Evolutionary conservation across 768 basidiomycete species (phyloP).

Genomic region (Mycena vitilis): DNA sequence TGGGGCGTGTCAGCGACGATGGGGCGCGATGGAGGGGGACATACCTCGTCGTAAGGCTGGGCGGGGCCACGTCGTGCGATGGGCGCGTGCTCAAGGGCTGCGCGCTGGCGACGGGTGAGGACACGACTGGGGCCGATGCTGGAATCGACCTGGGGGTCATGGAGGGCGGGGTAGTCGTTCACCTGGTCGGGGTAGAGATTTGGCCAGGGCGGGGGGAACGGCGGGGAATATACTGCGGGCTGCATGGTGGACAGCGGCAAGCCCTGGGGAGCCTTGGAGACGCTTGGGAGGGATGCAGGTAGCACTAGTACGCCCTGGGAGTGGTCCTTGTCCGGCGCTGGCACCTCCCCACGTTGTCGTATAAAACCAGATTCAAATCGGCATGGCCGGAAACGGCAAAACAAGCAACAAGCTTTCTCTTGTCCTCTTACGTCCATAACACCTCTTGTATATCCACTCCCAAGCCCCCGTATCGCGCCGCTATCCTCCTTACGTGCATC

Average conservation of each 20-base stretch:
- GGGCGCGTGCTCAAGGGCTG: conserved; percentile 43
- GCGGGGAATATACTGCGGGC: conserved; percentile 3
- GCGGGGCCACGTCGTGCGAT: conserved; percentile 3
- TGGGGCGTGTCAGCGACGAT: conserved; percentile 11
- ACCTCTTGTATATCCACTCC: neutral
- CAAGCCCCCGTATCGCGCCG: neutral
- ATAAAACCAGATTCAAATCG: conserved; percentile 3
- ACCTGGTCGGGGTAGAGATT: conserved; percentile 1
- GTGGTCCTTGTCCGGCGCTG: neutral
- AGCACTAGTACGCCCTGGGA: neutral
- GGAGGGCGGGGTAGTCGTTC: conserved; percentile 32
- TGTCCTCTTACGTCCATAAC: conserved; percentile 5
- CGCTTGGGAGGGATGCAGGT: neutral
- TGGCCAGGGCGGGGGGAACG: neutral
- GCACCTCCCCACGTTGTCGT: conserved; percentile 13
- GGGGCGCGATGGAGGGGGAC: too few relatives aligned
- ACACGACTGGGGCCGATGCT: conserved; percentile 66
- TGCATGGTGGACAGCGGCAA: conserved; percentile 8
- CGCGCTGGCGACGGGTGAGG: conserved; percentile 57
- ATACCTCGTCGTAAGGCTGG: too few relatives aligned
- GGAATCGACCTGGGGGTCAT: conserved; percentile 54
- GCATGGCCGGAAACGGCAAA: conserved; percentile 9
- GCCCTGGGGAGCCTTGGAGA: neutral
- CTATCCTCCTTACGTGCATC: neutral
- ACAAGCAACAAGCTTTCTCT: neutral